Percentiles rank a stretch among this genome's conserved stretches.
Evolutionary conservation across 208 protist genomes (phyloP).

Genomic region (Trypanosoma rangeli): DNA sequence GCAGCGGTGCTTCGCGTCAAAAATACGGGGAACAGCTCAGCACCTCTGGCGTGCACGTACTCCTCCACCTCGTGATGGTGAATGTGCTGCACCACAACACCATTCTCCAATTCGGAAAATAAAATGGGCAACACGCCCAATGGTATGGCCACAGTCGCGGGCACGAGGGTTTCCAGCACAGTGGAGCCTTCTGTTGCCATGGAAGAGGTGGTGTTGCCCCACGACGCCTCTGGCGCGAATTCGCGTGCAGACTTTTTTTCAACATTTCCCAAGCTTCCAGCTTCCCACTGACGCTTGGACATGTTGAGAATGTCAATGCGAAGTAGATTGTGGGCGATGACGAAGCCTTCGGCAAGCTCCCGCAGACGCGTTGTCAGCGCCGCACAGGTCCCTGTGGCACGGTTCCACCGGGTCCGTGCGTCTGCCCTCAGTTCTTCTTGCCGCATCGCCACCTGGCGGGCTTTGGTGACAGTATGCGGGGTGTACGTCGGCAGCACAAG

Average conservation of each 20-base stretch:
- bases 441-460: conserved; percentile 27
- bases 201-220: background rate
- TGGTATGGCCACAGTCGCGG: background rate
- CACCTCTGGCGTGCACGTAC: conserved; percentile 29
- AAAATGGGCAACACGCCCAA: conserved; percentile 43
- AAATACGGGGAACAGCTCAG: conserved; percentile 37
- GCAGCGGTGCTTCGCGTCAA: conserved; percentile 42
- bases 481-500: conserved; percentile 69
- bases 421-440: conserved; percentile 34
- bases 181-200: background rate
- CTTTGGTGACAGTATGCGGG: conserved; percentile 57
- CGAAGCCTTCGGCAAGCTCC: conserved; percentile 69
- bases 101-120: conserved; percentile 60
- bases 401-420: conserved; percentile 26
- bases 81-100: conserved; percentile 62
- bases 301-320: conserved; percentile 54
- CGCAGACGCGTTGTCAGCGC: conserved; percentile 55
- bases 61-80: conserved; percentile 40
- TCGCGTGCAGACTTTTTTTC: conserved; percentile 5
- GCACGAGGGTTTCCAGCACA: background rate
- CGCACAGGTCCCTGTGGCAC: conserved; percentile 40
- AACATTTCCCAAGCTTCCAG: background rate
- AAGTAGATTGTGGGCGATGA: conserved; percentile 61
- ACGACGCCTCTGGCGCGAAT: conserved; percentile 1
- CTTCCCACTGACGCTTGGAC: conserved; percentile 4